Conservation (phyloP, 139 green algal species). For the Tetradesmus lagerheimii region DNA sequence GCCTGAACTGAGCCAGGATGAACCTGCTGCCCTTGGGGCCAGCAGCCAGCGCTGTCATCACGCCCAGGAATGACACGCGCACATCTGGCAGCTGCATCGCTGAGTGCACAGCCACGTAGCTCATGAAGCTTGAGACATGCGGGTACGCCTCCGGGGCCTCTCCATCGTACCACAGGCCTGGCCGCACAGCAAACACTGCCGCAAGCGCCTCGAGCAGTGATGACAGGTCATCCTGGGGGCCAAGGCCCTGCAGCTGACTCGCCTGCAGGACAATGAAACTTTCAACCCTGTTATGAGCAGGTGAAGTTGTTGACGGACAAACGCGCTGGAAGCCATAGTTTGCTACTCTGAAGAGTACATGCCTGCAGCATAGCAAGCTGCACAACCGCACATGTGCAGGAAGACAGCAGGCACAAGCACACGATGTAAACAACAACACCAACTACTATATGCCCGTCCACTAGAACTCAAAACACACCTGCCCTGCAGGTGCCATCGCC, state of each 20-base stretch:
- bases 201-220: constrained; percentile 52
- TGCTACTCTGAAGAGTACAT: no score
- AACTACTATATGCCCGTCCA: no score
- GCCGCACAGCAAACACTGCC: constrained; percentile 54
- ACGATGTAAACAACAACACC: no score
- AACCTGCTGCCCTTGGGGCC: constrained; percentile 63
- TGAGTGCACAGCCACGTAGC: constrained; percentile 48
- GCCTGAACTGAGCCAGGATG: constrained; percentile 61
- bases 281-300: no score
- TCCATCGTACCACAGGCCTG: constrained; percentile 64
- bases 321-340: no score
- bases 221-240: constrained; percentile 32
- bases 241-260: neutral
- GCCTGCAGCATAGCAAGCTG: neutral
- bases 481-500: no score
- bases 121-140: constrained; percentile 46
- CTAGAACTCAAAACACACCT: neutral
- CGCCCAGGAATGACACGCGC: constrained; percentile 71
- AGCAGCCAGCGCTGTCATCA: constrained; percentile 73
- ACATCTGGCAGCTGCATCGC: constrained; percentile 54
- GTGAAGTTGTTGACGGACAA: no score
- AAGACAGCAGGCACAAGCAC: no score
- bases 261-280: neutral
- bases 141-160: constrained; percentile 18
- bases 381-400: no score